Evolutionary conservation across 2,329 filamentous ascomycete genomes (phyloP).

Genomic region (Penicillium occitanis): DNA sequence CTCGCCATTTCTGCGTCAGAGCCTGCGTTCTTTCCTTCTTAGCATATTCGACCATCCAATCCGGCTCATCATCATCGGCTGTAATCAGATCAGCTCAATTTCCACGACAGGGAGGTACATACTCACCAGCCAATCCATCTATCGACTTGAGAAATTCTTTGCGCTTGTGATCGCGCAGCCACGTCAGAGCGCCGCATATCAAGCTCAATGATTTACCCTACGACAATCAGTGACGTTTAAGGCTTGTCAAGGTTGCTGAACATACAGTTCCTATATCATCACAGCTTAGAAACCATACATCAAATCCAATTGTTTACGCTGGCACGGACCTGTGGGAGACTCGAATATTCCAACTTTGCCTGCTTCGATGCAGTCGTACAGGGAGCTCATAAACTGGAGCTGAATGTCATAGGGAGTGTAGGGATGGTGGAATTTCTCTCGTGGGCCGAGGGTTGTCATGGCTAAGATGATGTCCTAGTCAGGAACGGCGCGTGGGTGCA

Average conservation of each 20-base stretch:
- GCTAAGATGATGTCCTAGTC: not conserved
- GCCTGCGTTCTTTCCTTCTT: constrained; percentile 66
- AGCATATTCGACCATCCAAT: constrained; percentile 81
- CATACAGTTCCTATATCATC: constrained; percentile 19
- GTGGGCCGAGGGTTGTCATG: constrained; percentile 34
- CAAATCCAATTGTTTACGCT: not conserved
- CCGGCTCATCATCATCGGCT: constrained; percentile 66
- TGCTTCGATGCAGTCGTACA: constrained; percentile 75
- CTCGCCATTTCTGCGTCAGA: constrained; percentile 65
- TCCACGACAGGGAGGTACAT: not conserved
- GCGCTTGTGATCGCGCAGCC: constrained; percentile 81
- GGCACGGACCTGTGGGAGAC: constrained; percentile 75
- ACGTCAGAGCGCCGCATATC: constrained; percentile 84
- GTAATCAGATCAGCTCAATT: not conserved
- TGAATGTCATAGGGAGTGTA: constrained; percentile 87
- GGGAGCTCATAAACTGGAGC: constrained; percentile 77
- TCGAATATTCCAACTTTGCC: constrained; percentile 86
- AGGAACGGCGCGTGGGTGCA: not conserved
- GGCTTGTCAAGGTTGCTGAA: not conserved
- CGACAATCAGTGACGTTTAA: constrained; percentile 13
- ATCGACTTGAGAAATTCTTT: constrained; percentile 55
- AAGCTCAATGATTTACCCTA: constrained; percentile 88
- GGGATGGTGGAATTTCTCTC: constrained; percentile 75
- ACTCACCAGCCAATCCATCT: constrained; percentile 46
- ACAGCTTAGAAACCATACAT: constrained; percentile 1